A percentile compares a stretch with the other conserved stretches of the same genome.
Conservation (phyloP, 352 stramenopile species). For the Phytopythium ostracodes region DNA sequence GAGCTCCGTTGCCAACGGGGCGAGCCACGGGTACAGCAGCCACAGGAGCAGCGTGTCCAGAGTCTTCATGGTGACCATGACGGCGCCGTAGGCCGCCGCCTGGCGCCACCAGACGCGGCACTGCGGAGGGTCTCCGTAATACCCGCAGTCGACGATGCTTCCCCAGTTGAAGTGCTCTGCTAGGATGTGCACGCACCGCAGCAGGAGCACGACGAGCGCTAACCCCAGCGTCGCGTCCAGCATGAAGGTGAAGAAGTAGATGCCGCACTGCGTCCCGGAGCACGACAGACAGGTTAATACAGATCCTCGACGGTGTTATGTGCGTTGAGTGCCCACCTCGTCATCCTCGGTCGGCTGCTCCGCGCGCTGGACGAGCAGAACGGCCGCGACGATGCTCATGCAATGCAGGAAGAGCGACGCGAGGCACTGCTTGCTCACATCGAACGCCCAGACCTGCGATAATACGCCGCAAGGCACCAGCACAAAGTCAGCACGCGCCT, state of each 20-base stretch:
- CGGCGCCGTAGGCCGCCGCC: slow-evolving; percentile 36
- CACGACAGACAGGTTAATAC: no score
- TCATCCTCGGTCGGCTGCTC: slow-evolving; percentile 39
- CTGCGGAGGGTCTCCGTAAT: slow-evolving; percentile 66
- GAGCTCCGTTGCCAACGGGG: slow-evolving; percentile 32
- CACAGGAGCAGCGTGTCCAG: slow-evolving; percentile 37
- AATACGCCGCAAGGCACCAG: neutral
- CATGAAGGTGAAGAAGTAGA: slow-evolving; percentile 76
- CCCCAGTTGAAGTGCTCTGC: slow-evolving; percentile 26
- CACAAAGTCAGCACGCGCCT: neutral
- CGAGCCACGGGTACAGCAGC: slow-evolving; percentile 39
- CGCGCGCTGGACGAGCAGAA: slow-evolving; percentile 44
- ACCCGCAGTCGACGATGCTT: slow-evolving; percentile 48
- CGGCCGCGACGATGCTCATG: slow-evolving; percentile 56
- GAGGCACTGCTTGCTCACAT: slow-evolving; percentile 68
- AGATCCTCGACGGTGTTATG: no score
- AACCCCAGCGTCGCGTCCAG: slow-evolving; percentile 60
- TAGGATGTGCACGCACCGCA: slow-evolving; percentile 35
- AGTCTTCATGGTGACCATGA: slow-evolving; percentile 53
- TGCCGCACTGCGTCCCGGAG: slow-evolving; percentile 31
- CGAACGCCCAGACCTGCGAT: slow-evolving; percentile 54
- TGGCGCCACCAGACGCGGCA: slow-evolving; percentile 56
- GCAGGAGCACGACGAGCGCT: slow-evolving; percentile 39
- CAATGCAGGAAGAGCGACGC: slow-evolving; percentile 57
- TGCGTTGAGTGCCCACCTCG: slow-evolving; percentile 5